Conservation (phyloP, 1,284 basidiomycete genomes). For the Ganoderma meredithae region DNA sequence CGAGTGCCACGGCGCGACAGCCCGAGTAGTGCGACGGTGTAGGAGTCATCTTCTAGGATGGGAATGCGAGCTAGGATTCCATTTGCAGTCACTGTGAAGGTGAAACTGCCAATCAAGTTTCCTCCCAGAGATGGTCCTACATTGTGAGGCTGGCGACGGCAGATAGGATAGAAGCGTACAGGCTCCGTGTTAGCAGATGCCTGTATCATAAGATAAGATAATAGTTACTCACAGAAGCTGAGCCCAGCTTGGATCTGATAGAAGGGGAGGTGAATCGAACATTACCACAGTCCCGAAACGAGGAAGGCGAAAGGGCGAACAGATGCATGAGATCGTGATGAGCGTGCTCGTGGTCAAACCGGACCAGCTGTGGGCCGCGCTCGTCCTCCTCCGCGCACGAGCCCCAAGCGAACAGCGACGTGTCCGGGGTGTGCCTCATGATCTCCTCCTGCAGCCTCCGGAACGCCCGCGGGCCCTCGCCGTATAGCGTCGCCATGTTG, state of each 20-base stretch:
- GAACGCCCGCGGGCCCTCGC: constrained; percentile 17
- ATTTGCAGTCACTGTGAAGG: background rate
- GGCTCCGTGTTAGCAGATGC: background rate
- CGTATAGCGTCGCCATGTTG: constrained; percentile 18
- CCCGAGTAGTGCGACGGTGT: background rate
- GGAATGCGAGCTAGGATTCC: constrained; percentile 1
- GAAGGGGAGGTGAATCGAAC: background rate
- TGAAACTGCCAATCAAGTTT: background rate
- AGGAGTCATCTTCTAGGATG: background rate
- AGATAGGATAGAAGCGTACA: background rate
- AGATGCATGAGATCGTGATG: constrained; percentile 5
- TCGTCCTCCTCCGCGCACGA: background rate
- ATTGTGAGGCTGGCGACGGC: background rate
- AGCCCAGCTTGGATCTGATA: background rate
- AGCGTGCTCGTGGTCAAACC: background rate
- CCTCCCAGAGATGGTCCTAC: background rate
- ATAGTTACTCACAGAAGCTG: background rate
- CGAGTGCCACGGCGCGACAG: background rate
- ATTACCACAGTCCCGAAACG: background rate
- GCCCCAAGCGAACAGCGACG: constrained; percentile 13
- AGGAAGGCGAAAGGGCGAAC: background rate
- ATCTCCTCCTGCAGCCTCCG: constrained; percentile 12
- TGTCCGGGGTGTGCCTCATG: constrained; percentile 14
- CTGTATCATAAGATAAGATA: background rate
- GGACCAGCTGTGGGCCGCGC: background rate